These are phyloP conservation scores for Pachysandra terminalis DNA, from an alignment of 164 flowering plant species.

Conservation along the genomic window DNA sequence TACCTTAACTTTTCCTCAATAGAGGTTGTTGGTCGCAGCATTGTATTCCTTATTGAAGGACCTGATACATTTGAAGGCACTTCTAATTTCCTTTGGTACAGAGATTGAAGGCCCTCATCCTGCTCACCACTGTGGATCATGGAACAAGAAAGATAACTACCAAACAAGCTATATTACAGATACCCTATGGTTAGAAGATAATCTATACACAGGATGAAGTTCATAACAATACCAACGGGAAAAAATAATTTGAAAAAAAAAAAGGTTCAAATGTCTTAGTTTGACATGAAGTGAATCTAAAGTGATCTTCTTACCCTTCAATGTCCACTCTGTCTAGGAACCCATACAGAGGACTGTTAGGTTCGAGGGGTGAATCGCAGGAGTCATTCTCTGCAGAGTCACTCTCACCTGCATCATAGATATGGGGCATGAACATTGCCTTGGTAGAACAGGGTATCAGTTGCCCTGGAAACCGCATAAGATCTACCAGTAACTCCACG, in stretches of 20 bases:
- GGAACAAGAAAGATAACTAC: conserved; percentile 8
- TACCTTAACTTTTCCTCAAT: too few species aligned
- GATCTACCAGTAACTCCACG: too few species aligned
- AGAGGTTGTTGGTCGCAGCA: too few species aligned
- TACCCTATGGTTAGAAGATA: too few species aligned
- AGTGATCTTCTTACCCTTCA: conserved; percentile 50
- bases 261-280: neutral
- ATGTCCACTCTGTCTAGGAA: conserved; percentile 61
- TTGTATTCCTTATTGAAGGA: too few species aligned
- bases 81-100: too few species aligned
- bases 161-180: too few species aligned
- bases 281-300: neutral
- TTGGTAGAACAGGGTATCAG: conserved; percentile 78
- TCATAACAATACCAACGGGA: too few species aligned
- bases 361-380: conserved; percentile 97
- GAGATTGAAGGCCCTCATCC: too few species aligned
- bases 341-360: conserved; percentile 93
- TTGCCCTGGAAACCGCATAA: conserved; percentile 93
- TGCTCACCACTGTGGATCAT: conserved; percentile 53
- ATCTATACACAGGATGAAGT: too few species aligned
- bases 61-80: too few species aligned
- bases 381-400: conserved; percentile 99
- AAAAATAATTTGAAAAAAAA: neutral
- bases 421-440: conserved; percentile 79
- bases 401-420: conserved; percentile 93